Evolutionary conservation across 306 rosid species (phyloP).

Genomic region (Gastrolobium villosum): DNA sequence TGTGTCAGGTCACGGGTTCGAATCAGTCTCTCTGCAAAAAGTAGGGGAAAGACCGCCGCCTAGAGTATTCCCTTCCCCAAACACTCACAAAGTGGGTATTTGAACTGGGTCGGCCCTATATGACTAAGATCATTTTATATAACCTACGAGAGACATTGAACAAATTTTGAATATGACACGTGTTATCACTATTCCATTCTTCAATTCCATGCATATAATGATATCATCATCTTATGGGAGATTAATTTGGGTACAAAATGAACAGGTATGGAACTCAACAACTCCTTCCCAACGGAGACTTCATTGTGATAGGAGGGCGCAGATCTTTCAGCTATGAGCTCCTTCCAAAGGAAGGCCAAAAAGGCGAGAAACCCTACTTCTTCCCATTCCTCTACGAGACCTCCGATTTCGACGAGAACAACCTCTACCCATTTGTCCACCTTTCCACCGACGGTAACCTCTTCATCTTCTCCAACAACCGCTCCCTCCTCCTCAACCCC

Average conservation of each 20-base stretch:
- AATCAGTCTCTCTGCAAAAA: no score
- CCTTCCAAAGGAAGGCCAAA: constrained; percentile 60
- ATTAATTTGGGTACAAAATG: not conserved
- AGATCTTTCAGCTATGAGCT: constrained; percentile 67
- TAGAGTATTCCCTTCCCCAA: no score
- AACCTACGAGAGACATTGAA: no score
- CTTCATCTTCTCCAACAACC: constrained; percentile 83
- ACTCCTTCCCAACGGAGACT: constrained; percentile 65
- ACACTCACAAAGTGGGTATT: no score
- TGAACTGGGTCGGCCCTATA: no score
- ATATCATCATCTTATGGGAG: no score
- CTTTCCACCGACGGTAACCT: constrained; percentile 76
- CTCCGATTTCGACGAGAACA: constrained; percentile 79
- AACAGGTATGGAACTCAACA: constrained; percentile 74
- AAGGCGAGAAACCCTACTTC: not conserved
- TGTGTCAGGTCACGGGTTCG: no score
- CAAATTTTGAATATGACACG: no score
- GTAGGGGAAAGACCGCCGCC: no score
- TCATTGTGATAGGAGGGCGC: constrained; percentile 82
- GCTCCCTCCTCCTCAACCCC: constrained; percentile 74
- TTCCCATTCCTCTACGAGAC: constrained; percentile 71
- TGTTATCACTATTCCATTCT: no score
- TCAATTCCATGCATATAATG: no score
- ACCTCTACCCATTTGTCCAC: constrained; percentile 85
- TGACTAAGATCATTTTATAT: no score